phyloP scores from a whole-genome alignment of 345 rosid genomes.

The Salix viminalis region DNA sequence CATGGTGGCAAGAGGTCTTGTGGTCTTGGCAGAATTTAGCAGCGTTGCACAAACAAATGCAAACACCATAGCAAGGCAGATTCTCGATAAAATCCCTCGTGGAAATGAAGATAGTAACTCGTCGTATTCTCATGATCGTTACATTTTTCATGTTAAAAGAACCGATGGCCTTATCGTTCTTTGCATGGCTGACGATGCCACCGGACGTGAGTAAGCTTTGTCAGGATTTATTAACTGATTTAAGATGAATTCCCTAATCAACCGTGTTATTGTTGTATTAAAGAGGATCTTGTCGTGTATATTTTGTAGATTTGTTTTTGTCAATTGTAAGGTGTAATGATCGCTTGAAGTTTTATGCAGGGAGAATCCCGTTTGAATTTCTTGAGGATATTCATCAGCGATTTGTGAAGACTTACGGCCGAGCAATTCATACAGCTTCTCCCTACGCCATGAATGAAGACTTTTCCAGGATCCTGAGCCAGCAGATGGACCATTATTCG shows the following conservation, averaged over 20 bases:
- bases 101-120: conserved; percentile 27
- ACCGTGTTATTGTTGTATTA: too few species aligned
- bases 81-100: conserved; percentile 29
- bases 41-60: conserved; percentile 35
- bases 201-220: conserved; percentile 20
- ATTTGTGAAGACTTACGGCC: conserved; percentile 37
- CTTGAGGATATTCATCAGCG: conserved; percentile 43
- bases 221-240: too few species aligned
- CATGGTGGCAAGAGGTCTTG: conserved; percentile 49
- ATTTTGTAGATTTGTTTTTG: too few species aligned
- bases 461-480: conserved; percentile 44
- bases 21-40: conserved; percentile 48
- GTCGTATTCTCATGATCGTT: conserved; percentile 43
- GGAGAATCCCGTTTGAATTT: conserved; percentile 47
- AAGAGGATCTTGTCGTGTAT: too few species aligned
- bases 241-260: not conserved
- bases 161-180: conserved; percentile 48
- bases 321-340: too few species aligned
- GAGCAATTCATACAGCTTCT: conserved; percentile 35
- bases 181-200: conserved; percentile 45
- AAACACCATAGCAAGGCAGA: conserved; percentile 33
- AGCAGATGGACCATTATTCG: conserved; percentile 43
- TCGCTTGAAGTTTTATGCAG: conserved; percentile 16
- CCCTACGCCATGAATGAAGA: conserved; percentile 59
- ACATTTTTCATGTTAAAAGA: conserved; percentile 46